Conservation (phyloP, 345 rosid genomes). For the Corchorus olitorius region DNA sequence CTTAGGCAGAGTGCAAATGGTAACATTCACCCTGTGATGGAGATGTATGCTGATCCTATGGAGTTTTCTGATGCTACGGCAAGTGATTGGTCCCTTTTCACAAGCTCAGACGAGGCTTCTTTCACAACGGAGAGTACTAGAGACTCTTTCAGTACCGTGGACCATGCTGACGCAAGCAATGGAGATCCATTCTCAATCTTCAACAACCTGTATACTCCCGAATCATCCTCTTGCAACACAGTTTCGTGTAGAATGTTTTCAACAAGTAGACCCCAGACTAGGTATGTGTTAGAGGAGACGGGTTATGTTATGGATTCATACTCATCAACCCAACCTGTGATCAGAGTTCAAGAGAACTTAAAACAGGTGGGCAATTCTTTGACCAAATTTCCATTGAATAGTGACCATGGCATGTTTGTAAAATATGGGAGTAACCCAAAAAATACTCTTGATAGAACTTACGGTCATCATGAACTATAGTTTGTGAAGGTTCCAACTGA, state of each 20-base stretch:
- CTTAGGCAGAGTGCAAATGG: constrained; percentile 27
- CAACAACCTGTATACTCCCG: constrained; percentile 42
- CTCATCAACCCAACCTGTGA: constrained; percentile 30
- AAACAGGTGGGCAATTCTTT: constrained; percentile 31
- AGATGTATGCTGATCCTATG: constrained; percentile 25
- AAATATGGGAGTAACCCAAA: constrained; percentile 45
- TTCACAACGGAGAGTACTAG: constrained; percentile 87
- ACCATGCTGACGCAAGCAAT: constrained; percentile 59
- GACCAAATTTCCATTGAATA: constrained; percentile 26
- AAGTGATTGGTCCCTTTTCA: constrained; percentile 84
- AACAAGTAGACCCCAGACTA: constrained; percentile 47
- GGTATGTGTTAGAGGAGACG: constrained; percentile 51
- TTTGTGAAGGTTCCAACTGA: constrained; percentile 27
- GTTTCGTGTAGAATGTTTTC: constrained; percentile 62
- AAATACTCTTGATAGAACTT: constrained; percentile 41
- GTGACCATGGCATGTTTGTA: constrained; percentile 44
- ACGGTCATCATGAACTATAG: constrained; percentile 35
- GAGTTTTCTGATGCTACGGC: constrained; percentile 69
- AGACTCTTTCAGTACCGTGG: constrained; percentile 80
- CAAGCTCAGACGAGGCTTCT: constrained; percentile 91
- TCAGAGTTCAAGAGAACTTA: constrained; percentile 25
- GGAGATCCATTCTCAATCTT: constrained; percentile 53
- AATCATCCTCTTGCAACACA: constrained; percentile 45
- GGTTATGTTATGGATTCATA: constrained; percentile 43
- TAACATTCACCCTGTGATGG: constrained; percentile 28